Evolutionary conservation across 2,329 filamentous ascomycete genomes (phyloP).

Genomic region (Trichoderma koningiopsis): DNA sequence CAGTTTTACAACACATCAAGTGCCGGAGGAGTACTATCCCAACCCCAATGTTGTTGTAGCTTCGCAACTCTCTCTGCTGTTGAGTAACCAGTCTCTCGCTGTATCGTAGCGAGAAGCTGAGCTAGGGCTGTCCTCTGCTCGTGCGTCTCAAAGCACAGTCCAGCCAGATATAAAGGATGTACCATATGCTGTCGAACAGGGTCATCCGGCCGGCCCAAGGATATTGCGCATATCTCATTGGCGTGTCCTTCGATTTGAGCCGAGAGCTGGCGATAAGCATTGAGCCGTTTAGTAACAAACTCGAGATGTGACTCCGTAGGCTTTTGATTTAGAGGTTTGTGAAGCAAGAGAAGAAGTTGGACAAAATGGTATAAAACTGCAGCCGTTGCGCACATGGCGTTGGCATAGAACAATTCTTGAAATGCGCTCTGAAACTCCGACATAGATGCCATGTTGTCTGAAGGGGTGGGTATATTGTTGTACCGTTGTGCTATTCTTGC

Average conservation of each 20-base stretch:
- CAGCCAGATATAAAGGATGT: constrained; percentile 25
- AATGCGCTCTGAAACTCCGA: constrained; percentile 21
- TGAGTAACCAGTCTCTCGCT: constrained; percentile 22
- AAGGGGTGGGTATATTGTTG: constrained; percentile 14
- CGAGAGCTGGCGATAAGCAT: constrained; percentile 22
- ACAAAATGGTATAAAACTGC: constrained; percentile 29
- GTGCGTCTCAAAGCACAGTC: constrained; percentile 25
- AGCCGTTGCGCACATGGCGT: constrained; percentile 29
- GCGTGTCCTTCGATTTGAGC: constrained; percentile 25
- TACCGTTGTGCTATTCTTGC: constrained; percentile 21
- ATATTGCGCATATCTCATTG: constrained; percentile 25
- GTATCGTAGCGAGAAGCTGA: constrained; percentile 20
- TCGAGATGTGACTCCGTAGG: not conserved
- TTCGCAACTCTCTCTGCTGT: constrained; percentile 19
- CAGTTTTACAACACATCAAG: not conserved
- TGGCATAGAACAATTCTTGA: constrained; percentile 27
- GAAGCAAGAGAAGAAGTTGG: constrained; percentile 27
- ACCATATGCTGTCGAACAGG: constrained; percentile 25
- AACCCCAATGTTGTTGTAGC: constrained; percentile 17
- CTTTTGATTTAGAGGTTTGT: constrained; percentile 22
- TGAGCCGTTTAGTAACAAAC: constrained; percentile 19
- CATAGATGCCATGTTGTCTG: constrained; percentile 1
- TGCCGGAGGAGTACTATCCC: constrained; percentile 5
- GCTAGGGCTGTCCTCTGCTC: constrained; percentile 23
- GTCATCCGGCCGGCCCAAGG: constrained; percentile 20